Conservation (phyloP, 2,329 filamentous ascomycete genomes). For the Sarocladiaceae sp. region DNA sequence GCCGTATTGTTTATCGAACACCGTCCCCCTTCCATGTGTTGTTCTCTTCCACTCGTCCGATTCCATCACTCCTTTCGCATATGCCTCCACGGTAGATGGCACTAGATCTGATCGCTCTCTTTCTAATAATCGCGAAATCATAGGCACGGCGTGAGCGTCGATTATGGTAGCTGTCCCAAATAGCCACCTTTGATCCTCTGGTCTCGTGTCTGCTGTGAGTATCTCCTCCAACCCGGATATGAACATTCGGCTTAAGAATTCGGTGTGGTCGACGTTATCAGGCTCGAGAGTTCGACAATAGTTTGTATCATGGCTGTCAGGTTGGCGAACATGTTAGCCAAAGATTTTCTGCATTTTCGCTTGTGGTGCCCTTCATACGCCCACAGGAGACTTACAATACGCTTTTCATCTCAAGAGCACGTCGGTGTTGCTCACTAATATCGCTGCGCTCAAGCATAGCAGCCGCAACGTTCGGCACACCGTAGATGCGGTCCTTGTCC, state of each 20-base stretch:
- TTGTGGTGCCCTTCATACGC: too few relatives aligned
- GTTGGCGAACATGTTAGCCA: background rate
- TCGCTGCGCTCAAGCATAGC: constrained; percentile 22
- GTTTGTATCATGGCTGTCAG: constrained; percentile 21
- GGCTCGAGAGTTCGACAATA: constrained; percentile 19
- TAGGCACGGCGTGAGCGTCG: constrained; percentile 21
- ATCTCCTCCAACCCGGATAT: constrained; percentile 18
- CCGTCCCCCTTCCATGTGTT: constrained; percentile 18
- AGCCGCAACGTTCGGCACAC: constrained; percentile 23
- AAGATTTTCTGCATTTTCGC: background rate
- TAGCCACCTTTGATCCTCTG: constrained; percentile 19
- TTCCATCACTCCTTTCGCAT: constrained; percentile 16
- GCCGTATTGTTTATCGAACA: background rate
- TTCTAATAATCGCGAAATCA: constrained; percentile 21
- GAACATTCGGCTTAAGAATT: constrained; percentile 18
- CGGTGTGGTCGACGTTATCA: constrained; percentile 19
- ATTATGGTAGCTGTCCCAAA: constrained; percentile 24
- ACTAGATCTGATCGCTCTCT: constrained; percentile 20
- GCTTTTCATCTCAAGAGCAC: constrained; percentile 25
- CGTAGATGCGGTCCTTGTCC: constrained; percentile 19
- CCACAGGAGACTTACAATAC: constrained; percentile 21
- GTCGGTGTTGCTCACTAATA: constrained; percentile 21
- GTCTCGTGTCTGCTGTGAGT: constrained; percentile 10
- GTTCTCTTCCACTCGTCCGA: constrained; percentile 22
- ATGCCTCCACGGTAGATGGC: constrained; percentile 16